Evolutionary conservation across 176 grass and related monocot species (phyloP).

Genomic region (Phoenix dactylifera): DNA sequence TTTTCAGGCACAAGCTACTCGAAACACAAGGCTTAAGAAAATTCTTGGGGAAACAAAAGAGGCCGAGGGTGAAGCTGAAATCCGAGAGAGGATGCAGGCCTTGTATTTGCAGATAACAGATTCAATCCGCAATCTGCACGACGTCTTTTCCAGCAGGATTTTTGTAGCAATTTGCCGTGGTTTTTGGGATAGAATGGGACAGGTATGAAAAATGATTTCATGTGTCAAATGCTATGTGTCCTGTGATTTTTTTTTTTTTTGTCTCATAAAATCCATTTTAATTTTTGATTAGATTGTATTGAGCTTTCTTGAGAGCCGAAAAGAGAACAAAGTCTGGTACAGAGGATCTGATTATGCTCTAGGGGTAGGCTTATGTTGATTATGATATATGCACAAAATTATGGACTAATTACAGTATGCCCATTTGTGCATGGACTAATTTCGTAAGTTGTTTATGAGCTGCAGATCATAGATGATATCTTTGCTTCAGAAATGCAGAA

Average conservation of each 20-base stretch:
- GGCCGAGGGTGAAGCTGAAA: slow-evolving; percentile 63
- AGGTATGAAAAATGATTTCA: slow-evolving; percentile 31
- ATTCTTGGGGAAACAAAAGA: slow-evolving; percentile 91
- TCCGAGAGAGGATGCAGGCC: slow-evolving; percentile 73
- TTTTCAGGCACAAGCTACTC: slow-evolving; percentile 57
- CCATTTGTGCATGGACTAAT: no score
- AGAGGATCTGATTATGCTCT: slow-evolving; percentile 71
- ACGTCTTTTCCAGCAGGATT: slow-evolving; percentile 74
- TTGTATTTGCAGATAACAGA: slow-evolving; percentile 60
- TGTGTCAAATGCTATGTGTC: no score
- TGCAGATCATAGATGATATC: slow-evolving; percentile 78
- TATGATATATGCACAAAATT: no score
- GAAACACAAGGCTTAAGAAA: slow-evolving; percentile 56
- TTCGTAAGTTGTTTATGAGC: no score
- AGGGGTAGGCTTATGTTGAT: slow-evolving; percentile 40
- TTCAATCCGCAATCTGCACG: slow-evolving; percentile 67
- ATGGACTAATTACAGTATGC: no score
- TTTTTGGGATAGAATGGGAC: slow-evolving; percentile 84
- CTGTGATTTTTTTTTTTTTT: no score
- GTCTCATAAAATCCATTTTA: slow-evolving; percentile 5
- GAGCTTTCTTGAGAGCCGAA: slow-evolving; percentile 87
- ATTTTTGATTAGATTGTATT: slow-evolving; percentile 56
- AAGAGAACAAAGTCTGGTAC: slow-evolving; percentile 92
- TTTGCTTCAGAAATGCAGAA: slow-evolving; percentile 96
- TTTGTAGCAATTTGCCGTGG: slow-evolving; percentile 84